Base-by-base conservation (phyloP, 495 filamentous ascomycete genomes). In the Penicillium alfredii region DNA sequence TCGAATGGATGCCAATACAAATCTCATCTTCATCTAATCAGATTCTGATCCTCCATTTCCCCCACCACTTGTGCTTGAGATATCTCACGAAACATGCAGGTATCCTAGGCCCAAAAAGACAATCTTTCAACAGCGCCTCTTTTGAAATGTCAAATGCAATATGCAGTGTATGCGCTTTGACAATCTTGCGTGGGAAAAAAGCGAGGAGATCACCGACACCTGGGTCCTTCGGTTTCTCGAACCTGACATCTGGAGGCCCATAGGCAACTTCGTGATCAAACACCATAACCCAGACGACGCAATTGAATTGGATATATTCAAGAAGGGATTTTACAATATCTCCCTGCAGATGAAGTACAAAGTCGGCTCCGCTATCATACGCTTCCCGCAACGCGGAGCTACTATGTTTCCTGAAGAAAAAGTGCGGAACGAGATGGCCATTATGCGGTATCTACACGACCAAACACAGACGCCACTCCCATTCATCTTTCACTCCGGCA, bases 391-490 rank as follows among this genome's bases (percentile, higher is more conserved):
- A 22, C 38, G 36, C 5, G 47, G 47, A 3, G 38, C 40, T 12
- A 21, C 45, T 4, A 29, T 53, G 11, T 61, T 64, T 30, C 49
- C 54, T 1, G 53, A 56, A 17, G 68, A 70, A n/a, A 69, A 66
- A 39, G 31, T 57, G 10, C 29, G 36, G 4, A 55, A 51, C 22
- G 68, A 76, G 33, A 63, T 63, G n/a, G 62, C 61, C 14, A 56
- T 61, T 8, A 66, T 69, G 57, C 53, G 60, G n/a, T 72, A 48
- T 37, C 31, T 74, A 25, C 32, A 35, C 8, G 49, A 57, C n/a
- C 44, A 60, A 11, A 72, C 63, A 2, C 55, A 50, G 4, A 61
- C 69, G 3, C 57, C 58, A 3, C 50, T 61, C 40, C 63, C 64
- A 4, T 50, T 46, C 15, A 38, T 72, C 28, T 42, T 61, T 5